Evolutionary conservation across 192 early-diverging fungal genomes (phyloP).

Genomic region (Nowakowskiella sp.): DNA sequence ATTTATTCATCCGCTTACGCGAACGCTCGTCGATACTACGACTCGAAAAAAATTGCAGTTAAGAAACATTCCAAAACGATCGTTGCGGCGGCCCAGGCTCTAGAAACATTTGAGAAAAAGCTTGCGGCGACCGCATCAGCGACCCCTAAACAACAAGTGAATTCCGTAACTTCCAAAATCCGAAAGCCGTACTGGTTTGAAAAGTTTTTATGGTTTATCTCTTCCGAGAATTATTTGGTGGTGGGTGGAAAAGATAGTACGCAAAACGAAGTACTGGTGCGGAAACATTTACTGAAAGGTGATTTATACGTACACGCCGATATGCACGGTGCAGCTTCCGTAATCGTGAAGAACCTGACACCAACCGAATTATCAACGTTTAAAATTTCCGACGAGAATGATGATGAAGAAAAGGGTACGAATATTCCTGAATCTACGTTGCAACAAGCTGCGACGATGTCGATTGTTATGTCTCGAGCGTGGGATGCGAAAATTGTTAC

Average conservation of each 20-base stretch:
- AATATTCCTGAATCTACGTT: slow-evolving; percentile 84
- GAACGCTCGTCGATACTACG: slow-evolving; percentile 86
- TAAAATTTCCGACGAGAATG: background rate
- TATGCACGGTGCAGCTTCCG: slow-evolving; percentile 81
- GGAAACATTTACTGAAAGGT: slow-evolving; percentile 53
- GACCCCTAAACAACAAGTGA: slow-evolving; percentile 48
- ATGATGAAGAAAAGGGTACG: slow-evolving; percentile 28
- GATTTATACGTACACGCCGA: slow-evolving; percentile 93
- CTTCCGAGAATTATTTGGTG: slow-evolving; percentile 85
- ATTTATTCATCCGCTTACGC: slow-evolving; percentile 81
- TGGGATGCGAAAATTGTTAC: slow-evolving; percentile 98
- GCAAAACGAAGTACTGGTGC: slow-evolving; percentile 90
- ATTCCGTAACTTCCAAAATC: slow-evolving; percentile 67
- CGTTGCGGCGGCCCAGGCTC: slow-evolving; percentile 71
- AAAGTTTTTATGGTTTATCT: slow-evolving; percentile 94
- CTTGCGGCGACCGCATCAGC: slow-evolving; percentile 73
- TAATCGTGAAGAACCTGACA: slow-evolving; percentile 75
- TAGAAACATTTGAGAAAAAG: slow-evolving; percentile 87
- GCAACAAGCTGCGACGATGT: slow-evolving; percentile 92
- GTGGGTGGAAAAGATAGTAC: slow-evolving; percentile 86
- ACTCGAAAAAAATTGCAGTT: slow-evolving; percentile 69
- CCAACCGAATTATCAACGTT: slow-evolving; percentile 8
- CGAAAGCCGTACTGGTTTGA: slow-evolving; percentile 98
- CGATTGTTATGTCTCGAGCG: slow-evolving; percentile 84
- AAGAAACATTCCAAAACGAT: slow-evolving; percentile 88